Evolutionary conservation across 345 rosid genomes (phyloP), one percentile per base, ranked within the genome.

Genomic region (Salix arbutifolia): DNA sequence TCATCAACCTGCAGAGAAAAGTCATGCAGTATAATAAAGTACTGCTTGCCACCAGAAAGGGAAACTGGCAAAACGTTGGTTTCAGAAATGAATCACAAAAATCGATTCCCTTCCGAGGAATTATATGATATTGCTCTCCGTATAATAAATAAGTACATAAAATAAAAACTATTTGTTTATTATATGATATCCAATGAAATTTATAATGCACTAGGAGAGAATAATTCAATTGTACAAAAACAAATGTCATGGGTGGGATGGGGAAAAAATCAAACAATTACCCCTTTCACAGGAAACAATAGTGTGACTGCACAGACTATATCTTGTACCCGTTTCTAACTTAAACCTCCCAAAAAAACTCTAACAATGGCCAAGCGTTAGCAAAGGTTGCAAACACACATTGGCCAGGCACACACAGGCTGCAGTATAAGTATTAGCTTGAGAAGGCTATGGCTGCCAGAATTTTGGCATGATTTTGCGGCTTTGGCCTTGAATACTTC

Each of bases 401-500:
- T 12, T 58, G 62, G 21, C 71, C 60, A 65, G 16, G 28, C 21
- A 33, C 17, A 12, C 35, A 28, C 11, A 19, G 25, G 23, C 52
- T 3, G 53, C 46, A 33, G 72, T 53, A 26, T 26, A 71, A 48
- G 69, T 35, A 38, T 33, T 31, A n/a, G 28, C 28, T 75, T 21
- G 44, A 61, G 14, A 35, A 58, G 23, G 61, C 53, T 13, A 14
- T 33, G 18, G 72, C 50, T 9, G n/a, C 53, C 25, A 31, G 19
- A 25, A 11, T 65, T n/a, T 26, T 30, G 37, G 73, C 25, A 37
- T 37, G n/a, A 72, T 70, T 67, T 72, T 78, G 66, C 28, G 72
- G 71, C 44, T 60, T 62, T 8, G 61, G 71, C 46, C 65, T 44
- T 67, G 73, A 77, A 72, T 12, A 70, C 37, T 65, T 78, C 75